phyloP scores from a whole-genome alignment of 805 yeast species.

The Candida pini region DNA sequence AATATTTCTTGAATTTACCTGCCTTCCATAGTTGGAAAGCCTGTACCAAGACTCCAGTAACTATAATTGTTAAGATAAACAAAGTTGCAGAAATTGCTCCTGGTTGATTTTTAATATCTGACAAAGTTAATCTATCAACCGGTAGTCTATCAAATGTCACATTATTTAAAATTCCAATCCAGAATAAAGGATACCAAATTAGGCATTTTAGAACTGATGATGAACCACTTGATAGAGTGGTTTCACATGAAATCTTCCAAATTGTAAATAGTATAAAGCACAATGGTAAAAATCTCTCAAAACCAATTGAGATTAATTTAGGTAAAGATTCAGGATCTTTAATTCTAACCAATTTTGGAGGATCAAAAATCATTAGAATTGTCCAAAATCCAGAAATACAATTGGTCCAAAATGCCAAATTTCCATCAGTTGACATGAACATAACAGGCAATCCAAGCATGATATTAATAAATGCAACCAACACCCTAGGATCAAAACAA shows the following conservation, averaged over 20 bases:
- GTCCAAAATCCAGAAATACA: conserved; percentile 79
- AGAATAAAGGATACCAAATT: conserved; percentile 74
- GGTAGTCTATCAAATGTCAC: conserved; percentile 86
- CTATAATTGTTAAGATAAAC: conserved; percentile 42
- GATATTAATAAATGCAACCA: conserved; percentile 53
- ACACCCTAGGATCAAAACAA: conserved; percentile 65
- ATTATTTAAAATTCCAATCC: conserved; percentile 83
- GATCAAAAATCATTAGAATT: conserved; percentile 66
- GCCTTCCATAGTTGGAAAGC: conserved; percentile 77
- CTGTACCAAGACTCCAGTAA: conserved; percentile 59
- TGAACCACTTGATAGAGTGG: conserved; percentile 36
- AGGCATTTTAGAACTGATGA: conserved; percentile 41
- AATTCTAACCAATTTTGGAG: conserved; percentile 61
- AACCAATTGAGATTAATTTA: conserved; percentile 59
- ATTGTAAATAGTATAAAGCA: conserved; percentile 65
- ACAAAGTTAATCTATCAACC: conserved; percentile 71
- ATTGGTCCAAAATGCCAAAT: conserved; percentile 55
- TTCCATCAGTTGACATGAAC: conserved; percentile 36
- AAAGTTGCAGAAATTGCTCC: conserved; percentile 68
- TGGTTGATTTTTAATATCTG: conserved; percentile 68
- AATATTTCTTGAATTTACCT: conserved; percentile 58
- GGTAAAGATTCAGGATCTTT: conserved; percentile 49
- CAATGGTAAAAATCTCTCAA: conserved; percentile 71
- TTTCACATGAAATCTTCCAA: conserved; percentile 51
- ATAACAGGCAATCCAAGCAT: conserved; percentile 58